phyloP scores from a whole-genome alignment of 2,329 filamentous ascomycete genomes.

The Claviceps purpurea region DNA sequence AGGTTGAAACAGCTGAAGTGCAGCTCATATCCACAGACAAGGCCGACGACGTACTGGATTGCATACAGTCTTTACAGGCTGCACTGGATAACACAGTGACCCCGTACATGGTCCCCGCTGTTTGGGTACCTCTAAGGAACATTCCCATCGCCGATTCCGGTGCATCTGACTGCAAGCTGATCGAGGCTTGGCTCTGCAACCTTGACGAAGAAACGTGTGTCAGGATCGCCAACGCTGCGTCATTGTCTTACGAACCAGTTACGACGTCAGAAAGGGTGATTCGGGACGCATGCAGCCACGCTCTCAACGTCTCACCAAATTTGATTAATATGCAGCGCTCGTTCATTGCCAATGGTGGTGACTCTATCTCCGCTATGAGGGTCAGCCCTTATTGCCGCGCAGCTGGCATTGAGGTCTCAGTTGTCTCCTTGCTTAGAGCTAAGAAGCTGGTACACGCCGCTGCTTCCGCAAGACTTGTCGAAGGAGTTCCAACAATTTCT shows the following conservation, averaged over 20 bases:
- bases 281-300: constrained; percentile 3
- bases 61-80: constrained; percentile 1
- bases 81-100: background rate
- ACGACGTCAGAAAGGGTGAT: constrained; percentile 3
- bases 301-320: constrained; percentile 2
- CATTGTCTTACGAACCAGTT: background rate
- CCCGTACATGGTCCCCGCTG: background rate
- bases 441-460: background rate
- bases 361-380: constrained; percentile 7
- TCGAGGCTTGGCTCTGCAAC: background rate
- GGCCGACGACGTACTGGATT: background rate
- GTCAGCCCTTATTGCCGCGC: constrained; percentile 2
- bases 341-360: constrained; percentile 6
- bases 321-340: constrained; percentile 5
- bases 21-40: background rate
- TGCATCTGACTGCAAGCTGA: background rate
- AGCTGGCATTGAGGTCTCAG: background rate
- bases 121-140: background rate
- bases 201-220: background rate
- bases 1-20: background rate
- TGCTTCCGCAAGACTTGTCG: background rate
- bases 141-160: background rate
- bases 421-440: constrained; percentile 1
- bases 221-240: background rate
- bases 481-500: background rate